Percentiles rank a stretch among this genome's conserved stretches.
Conservation (phyloP, 306 rosid species). For the Cucumis hystrix region DNA sequence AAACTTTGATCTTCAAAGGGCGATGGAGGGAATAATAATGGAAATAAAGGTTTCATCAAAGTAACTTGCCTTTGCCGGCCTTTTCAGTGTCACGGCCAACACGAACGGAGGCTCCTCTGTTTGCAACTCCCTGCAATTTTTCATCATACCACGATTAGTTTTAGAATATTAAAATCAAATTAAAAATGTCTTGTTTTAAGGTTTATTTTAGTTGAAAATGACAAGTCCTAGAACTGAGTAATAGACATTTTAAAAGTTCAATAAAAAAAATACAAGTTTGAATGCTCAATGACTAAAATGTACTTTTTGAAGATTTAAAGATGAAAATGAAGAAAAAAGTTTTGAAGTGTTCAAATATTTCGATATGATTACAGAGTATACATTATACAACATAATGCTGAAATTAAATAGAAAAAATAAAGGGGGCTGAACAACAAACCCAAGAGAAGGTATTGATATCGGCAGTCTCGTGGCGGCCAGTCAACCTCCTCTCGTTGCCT, state of each 20-base stretch:
- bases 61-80: constrained; percentile 33
- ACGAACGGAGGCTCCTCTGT: constrained; percentile 43
- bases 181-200: no score
- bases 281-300: no score
- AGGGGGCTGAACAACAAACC: constrained; percentile 12
- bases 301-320: no score
- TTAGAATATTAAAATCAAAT: not conserved
- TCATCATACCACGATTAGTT: not conserved
- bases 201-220: no score
- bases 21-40: not conserved
- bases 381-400: no score
- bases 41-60: not conserved
- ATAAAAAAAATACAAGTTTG: no score
- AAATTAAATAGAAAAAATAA: no score
- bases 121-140: constrained; percentile 37
- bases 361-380: no score
- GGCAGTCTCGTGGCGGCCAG: constrained; percentile 53
- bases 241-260: no score
- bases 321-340: no score
- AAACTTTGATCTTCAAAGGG: not conserved
- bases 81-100: constrained; percentile 45
- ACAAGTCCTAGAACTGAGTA: no score
- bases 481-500: constrained; percentile 50
- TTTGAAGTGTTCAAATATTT: no score
- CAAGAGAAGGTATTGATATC: constrained; percentile 39